These are phyloP conservation scores for Akanthomyces uredinophilus DNA, from an alignment of 2,329 filamentous ascomycete genomes.

Conservation along the genomic window DNA sequence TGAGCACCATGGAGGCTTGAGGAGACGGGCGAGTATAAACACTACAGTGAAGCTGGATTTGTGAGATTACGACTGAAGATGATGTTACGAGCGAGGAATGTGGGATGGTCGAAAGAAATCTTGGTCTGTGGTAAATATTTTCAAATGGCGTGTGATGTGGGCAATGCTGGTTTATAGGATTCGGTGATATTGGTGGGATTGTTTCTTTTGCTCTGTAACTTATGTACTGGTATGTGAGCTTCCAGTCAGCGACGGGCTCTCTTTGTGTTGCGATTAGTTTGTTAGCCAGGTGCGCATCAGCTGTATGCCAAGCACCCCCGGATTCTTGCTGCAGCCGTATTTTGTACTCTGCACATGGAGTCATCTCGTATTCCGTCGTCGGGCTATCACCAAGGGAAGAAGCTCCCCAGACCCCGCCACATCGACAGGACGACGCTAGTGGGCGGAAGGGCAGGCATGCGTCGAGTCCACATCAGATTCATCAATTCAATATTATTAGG, in stretches of 20 bases:
- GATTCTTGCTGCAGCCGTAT: neutral
- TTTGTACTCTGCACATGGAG: neutral
- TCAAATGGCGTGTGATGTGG: neutral
- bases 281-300: neutral
- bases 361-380: neutral
- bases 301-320: neutral
- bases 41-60: too few relatives aligned
- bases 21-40: neutral
- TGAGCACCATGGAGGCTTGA: constrained; percentile 50
- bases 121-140: neutral
- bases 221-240: neutral
- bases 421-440: neutral
- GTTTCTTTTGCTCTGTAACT: neutral
- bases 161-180: neutral
- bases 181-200: neutral
- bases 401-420: neutral
- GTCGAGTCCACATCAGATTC: neutral
- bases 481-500: constrained; percentile 11
- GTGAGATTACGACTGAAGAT: too few relatives aligned
- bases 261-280: neutral
- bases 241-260: neutral
- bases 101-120: neutral
- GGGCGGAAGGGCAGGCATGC: neutral
- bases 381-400: neutral
- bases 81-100: neutral